phyloP scores from a whole-genome alignment of 352 stramenopile species.

The Globisporangium paddicum region DNA sequence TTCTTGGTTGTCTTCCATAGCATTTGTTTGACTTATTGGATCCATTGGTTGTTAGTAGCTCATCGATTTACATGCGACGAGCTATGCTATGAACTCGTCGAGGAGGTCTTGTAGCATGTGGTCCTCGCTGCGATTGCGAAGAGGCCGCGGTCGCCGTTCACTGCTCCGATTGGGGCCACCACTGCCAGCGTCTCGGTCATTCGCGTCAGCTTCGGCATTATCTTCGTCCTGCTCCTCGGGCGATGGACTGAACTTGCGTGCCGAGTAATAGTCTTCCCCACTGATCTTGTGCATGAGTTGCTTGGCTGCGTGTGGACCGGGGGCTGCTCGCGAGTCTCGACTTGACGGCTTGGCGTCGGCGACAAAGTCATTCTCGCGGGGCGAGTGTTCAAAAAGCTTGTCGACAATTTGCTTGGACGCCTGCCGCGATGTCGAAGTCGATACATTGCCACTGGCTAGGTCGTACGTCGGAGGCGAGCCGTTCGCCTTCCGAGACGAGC shows the following conservation, averaged over 20 bases:
- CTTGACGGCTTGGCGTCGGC: constrained; percentile 16
- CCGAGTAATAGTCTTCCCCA: constrained; percentile 18
- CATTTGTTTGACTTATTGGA: too few relatives aligned
- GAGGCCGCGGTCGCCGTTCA: background rate
- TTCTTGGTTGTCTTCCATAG: background rate
- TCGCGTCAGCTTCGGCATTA: constrained; percentile 19
- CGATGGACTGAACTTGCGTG: constrained; percentile 28
- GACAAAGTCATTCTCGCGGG: constrained; percentile 14
- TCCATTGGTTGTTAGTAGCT: too few relatives aligned
- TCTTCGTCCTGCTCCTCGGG: constrained; percentile 29
- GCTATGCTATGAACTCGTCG: constrained; percentile 55
- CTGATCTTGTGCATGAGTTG: background rate
- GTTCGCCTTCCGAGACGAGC: constrained; percentile 12
- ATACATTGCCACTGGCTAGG: background rate
- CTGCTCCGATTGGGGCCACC: background rate
- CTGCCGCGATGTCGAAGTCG: background rate
- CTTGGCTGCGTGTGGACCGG: background rate
- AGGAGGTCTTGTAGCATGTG: constrained; percentile 62
- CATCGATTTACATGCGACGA: background rate
- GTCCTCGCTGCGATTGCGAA: constrained; percentile 24
- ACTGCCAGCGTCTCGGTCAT: background rate
- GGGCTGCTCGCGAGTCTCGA: background rate
- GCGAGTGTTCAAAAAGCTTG: constrained; percentile 9
- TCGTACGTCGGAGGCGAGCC: constrained; percentile 6
- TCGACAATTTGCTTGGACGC: constrained; percentile 7